Evolutionary conservation across 2,329 filamentous ascomycete genomes (phyloP), one percentile per base, ranked within the genome.

Genomic region (Botrytis medusae): DNA sequence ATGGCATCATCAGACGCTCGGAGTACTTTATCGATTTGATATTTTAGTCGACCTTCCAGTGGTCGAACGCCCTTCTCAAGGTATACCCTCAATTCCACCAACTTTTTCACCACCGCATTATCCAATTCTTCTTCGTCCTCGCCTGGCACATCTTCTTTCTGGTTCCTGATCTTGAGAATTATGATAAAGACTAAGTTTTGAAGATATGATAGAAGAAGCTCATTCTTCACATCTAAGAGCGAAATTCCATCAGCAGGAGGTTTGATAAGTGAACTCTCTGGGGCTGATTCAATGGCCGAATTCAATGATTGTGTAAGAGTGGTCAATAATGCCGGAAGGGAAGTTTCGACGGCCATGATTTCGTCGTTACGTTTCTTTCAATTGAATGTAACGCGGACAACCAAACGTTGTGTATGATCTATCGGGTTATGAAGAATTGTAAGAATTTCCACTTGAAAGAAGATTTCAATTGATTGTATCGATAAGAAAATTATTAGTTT

Each of bases 11-110:
- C 93, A 51, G 94, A 94, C 0, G 94, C 93, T 76, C 94, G 92
- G 32, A 99, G 86, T 40, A 98, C 94, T 81, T 97, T 96, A 82
- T 98, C 95, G 79, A 99, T 94, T 81, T 98, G 95, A 83, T 98
- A 99, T 77, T 94, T 95, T 75, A 99, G 84, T 78, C 95, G 93
- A 77, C 92, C 92, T 83, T 99, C 97, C 25, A 98, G 84, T 0
- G 96, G 96, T 25, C 93, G 90, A 5, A 97, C 93, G 77, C 96
- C 97, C 81, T 94, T 94, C 80, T 99, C 97, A 1, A 99, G 86
- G 81, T 97, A 98, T 0, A 98, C 86, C n/a, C 95, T 89, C 70
- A 98, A 85, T 82, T 97, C 94, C 29, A 95, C 90, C n/a, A 99
- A 87, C 81, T 97, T 97, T 77, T 91, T 91, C 3, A 96, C 91